A percentile compares a stretch with the other conserved stretches of the same genome.
phyloP scores from a whole-genome alignment of 2,329 filamentous ascomycete genomes.

The Claviceps purpurea region DNA sequence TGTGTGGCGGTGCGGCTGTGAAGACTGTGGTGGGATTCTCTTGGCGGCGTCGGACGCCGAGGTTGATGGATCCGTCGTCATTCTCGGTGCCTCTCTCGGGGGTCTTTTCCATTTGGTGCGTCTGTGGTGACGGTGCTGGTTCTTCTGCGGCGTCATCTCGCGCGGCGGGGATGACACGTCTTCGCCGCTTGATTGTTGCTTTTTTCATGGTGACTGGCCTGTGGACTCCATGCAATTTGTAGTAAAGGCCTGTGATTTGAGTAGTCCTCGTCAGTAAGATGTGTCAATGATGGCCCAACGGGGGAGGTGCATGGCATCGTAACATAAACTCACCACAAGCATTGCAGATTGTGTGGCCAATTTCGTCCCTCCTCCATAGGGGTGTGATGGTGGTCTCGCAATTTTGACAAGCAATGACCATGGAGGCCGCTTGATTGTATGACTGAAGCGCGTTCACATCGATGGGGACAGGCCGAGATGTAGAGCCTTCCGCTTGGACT shows the following conservation, averaged over 20 bases:
- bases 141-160: conserved; percentile 38
- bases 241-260: conserved; percentile 61
- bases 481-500: conserved; percentile 12
- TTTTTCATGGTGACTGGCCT: conserved; percentile 98
- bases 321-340: conserved; percentile 63
- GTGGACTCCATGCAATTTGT: conserved; percentile 89
- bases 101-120: conserved; percentile 22
- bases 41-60: conserved; percentile 39
- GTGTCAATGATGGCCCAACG: not conserved
- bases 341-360: conserved; percentile 95
- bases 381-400: conserved; percentile 95
- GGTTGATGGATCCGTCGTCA: conserved; percentile 50
- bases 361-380: conserved; percentile 86
- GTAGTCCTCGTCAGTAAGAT: not conserved
- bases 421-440: conserved; percentile 19
- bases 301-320: not conserved
- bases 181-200: conserved; percentile 87
- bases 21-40: conserved; percentile 29
- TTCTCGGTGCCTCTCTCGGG: conserved; percentile 44
- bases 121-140: conserved; percentile 29
- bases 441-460: conserved; percentile 22
- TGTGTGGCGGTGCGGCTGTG: conserved; percentile 29
- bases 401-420: conserved; percentile 86
- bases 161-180: conserved; percentile 78
- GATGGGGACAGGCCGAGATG: conserved; percentile 17